Evolutionary conservation across 2,329 filamentous ascomycete species (phyloP).

Genomic region (Leptographium galeiforme): DNA sequence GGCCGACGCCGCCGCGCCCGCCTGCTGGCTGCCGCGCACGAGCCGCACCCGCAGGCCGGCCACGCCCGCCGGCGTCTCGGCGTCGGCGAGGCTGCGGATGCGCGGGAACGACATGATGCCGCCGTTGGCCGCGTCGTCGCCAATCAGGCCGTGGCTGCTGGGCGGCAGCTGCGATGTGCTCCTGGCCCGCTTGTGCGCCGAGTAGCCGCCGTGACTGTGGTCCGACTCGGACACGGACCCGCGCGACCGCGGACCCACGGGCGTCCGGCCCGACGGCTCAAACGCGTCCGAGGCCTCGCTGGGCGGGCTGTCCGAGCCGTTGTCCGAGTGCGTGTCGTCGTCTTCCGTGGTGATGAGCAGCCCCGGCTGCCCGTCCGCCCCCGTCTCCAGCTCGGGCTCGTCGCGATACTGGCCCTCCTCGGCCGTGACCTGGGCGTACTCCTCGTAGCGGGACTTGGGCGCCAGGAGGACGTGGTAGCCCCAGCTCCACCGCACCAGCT

Average conservation of each 20-base stretch:
- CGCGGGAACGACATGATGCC: conserved; percentile 51
- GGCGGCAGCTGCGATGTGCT: conserved; percentile 15
- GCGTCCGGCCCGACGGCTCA: conserved; percentile 42
- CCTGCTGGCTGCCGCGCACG: conserved; percentile 13
- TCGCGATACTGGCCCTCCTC: conserved; percentile 49
- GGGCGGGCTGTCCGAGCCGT: conserved; percentile 18
- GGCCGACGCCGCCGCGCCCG: too few relatives aligned
- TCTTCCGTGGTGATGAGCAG: background rate
- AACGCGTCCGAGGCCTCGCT: conserved; percentile 34
- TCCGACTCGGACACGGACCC: conserved; percentile 36
- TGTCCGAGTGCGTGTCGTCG: conserved; percentile 13
- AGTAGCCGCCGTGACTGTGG: conserved; percentile 4
- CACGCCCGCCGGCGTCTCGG: conserved; percentile 25
- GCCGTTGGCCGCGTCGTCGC: conserved; percentile 28
- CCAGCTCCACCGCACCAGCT: conserved; percentile 95
- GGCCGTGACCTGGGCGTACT: conserved; percentile 41
- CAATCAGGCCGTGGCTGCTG: conserved; percentile 13
- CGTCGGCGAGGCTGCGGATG: conserved; percentile 30
- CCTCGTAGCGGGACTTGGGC: conserved; percentile 59
- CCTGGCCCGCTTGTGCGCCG: conserved; percentile 14
- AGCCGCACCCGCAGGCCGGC: conserved; percentile 26
- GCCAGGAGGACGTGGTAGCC: conserved; percentile 92
- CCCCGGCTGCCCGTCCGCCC: background rate
- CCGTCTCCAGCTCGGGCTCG: conserved; percentile 13
- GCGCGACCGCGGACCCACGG: conserved; percentile 34